Evolutionary conservation across 2,329 filamentous ascomycete genomes (phyloP).

Genomic region (Aspergillus fumigatiaffinis): DNA sequence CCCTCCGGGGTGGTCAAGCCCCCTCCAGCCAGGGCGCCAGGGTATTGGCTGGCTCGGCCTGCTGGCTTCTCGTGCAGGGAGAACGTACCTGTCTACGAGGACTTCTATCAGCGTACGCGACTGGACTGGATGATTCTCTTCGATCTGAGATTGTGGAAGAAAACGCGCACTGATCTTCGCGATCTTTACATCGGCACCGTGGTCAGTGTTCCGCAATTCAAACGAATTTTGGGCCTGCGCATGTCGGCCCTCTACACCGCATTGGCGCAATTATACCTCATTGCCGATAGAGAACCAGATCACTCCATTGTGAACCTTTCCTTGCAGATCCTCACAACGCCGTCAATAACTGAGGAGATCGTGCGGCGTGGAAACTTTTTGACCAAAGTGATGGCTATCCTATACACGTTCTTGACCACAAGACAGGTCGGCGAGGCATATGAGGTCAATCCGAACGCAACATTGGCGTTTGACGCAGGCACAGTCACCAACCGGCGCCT

Average conservation of each 20-base stretch:
- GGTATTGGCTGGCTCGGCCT: slow-evolving; percentile 84
- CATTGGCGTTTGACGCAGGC: slow-evolving; percentile 87
- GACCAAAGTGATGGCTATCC: slow-evolving; percentile 88
- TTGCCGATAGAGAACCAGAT: slow-evolving; percentile 92
- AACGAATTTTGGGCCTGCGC: slow-evolving; percentile 85
- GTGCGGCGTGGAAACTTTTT: slow-evolving; percentile 94
- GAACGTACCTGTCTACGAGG: slow-evolving; percentile 69
- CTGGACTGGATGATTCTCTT: slow-evolving; percentile 94
- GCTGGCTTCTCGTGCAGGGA: slow-evolving; percentile 61
- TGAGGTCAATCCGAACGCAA: slow-evolving; percentile 80
- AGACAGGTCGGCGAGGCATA: slow-evolving; percentile 92
- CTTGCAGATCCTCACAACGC: slow-evolving; percentile 92
- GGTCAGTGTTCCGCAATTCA: slow-evolving; percentile 92
- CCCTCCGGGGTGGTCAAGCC: slow-evolving; percentile 52
- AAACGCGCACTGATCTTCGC: slow-evolving; percentile 80
- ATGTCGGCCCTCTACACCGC: slow-evolving; percentile 94
- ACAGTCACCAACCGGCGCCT: slow-evolving; percentile 92
- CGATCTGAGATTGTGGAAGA: slow-evolving; percentile 95
- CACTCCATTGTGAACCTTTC: slow-evolving; percentile 98
- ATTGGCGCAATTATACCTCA: slow-evolving; percentile 88
- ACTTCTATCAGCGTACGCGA: slow-evolving; percentile 82
- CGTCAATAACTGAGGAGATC: slow-evolving; percentile 92
- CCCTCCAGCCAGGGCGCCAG: slow-evolving; percentile 50
- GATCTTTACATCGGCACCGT: slow-evolving; percentile 96
- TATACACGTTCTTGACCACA: slow-evolving; percentile 96